These are phyloP conservation scores for Brassica juncea DNA, from an alignment of 345 rosid species.

Conservation along the genomic window DNA sequence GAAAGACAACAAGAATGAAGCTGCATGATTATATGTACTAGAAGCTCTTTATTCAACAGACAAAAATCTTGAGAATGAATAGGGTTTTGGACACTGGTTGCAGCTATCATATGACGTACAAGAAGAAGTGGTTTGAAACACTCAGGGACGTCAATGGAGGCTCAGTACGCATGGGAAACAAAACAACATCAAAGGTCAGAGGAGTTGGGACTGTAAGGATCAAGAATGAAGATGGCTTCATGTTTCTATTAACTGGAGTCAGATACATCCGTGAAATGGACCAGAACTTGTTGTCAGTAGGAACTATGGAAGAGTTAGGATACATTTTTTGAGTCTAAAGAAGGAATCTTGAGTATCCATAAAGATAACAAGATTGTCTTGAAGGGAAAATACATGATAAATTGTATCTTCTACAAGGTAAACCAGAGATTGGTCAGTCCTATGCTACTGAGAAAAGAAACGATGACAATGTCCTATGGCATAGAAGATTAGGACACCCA, in stretches of 20 bases:
- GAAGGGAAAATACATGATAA: background rate
- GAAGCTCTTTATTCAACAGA: background rate
- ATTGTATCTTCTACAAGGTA: background rate
- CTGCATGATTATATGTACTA: background rate
- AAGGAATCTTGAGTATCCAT: background rate
- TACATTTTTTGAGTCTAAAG: background rate
- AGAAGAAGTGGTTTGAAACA: background rate
- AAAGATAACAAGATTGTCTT: background rate
- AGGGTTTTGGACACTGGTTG: background rate
- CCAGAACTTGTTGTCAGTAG: background rate
- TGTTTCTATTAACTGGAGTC: background rate
- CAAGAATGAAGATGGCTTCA: background rate
- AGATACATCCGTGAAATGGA: background rate
- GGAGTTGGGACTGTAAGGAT: background rate
- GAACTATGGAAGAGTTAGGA: background rate
- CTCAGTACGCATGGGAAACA: background rate
- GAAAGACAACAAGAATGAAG: background rate
- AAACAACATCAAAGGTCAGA: background rate
- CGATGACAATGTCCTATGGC: background rate
- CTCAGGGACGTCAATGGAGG: background rate
- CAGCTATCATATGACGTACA: background rate
- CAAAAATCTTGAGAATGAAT: background rate
- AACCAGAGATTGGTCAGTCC: background rate
- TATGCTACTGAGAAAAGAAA: background rate
- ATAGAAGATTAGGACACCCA: background rate